These are phyloP conservation scores for Pyrus bretschneideri DNA, from an alignment of 306 rosid genomes.

Conservation along the genomic window DNA sequence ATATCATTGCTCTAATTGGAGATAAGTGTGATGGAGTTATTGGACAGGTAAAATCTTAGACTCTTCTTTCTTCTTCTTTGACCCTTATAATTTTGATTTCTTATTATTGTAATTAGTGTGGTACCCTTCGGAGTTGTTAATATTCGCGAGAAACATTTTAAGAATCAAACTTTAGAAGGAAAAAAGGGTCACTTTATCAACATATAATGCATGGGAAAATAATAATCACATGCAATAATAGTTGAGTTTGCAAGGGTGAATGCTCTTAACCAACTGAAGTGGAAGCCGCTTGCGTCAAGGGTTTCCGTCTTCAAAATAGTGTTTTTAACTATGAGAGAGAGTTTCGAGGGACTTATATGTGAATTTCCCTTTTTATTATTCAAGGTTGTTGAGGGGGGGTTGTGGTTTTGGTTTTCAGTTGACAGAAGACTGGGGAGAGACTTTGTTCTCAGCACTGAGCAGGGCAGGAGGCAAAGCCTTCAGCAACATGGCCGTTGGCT, in stretches of 20 bases:
- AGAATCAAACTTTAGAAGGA: too few relatives aligned
- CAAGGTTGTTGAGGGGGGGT: constrained; percentile 5
- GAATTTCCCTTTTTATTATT: not conserved
- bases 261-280: too few relatives aligned
- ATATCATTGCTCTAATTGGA: constrained; percentile 84
- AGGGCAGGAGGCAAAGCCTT: constrained; percentile 95
- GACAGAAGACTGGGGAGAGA: constrained; percentile 99
- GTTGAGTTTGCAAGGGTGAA: too few relatives aligned
- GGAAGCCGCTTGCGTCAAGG: too few relatives aligned
- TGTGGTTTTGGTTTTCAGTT: constrained; percentile 38
- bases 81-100: not conserved
- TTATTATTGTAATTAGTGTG: not conserved
- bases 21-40: constrained; percentile 94
- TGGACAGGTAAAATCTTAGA: constrained; percentile 58
- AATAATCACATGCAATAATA: too few relatives aligned
- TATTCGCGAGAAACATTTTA: too few relatives aligned
- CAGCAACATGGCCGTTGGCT: constrained; percentile 99
- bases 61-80: not conserved
- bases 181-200: too few relatives aligned
- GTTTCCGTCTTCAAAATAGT: not conserved
- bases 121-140: too few relatives aligned
- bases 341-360: too few relatives aligned
- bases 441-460: constrained; percentile 88
- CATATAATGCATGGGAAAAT: too few relatives aligned
- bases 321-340: too few relatives aligned